Evolutionary conservation across 495 filamentous ascomycete species (phyloP).

Genomic region (Neurospora sp.): DNA sequence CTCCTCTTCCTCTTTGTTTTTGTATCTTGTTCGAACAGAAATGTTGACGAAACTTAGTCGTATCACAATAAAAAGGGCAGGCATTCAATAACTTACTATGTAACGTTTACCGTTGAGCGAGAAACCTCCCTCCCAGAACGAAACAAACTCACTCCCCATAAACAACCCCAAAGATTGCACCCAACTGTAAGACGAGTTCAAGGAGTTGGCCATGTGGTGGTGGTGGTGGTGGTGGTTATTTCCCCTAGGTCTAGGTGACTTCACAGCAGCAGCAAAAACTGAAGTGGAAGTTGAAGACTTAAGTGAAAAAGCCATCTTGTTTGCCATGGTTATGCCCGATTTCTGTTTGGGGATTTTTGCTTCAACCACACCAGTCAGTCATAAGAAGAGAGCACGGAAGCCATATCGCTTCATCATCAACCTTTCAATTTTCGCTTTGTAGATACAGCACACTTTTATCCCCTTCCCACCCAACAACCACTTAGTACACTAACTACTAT

Average conservation of each 20-base stretch:
- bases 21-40: no score
- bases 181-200: neutral
- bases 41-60: no score
- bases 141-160: neutral
- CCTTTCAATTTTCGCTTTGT: neutral
- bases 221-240: neutral
- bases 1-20: no score
- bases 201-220: neutral
- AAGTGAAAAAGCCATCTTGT: neutral
- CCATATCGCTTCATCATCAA: neutral
- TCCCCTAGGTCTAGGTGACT: neutral
- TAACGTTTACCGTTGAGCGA: no score
- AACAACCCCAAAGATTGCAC: neutral
- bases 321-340: neutral
- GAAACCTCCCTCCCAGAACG: no score
- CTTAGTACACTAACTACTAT: no score
- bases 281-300: neutral
- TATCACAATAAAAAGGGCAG: no score
- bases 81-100: no score
- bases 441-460: neutral
- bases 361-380: neutral
- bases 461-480: no score
- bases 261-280: neutral
- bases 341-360: neutral
- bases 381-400: neutral